Percentiles rank a stretch among this genome's conserved stretches.
These are phyloP conservation scores for Scheffersomyces spartinae DNA, from an alignment of 805 yeast genomes.

Conservation along the genomic window DNA sequence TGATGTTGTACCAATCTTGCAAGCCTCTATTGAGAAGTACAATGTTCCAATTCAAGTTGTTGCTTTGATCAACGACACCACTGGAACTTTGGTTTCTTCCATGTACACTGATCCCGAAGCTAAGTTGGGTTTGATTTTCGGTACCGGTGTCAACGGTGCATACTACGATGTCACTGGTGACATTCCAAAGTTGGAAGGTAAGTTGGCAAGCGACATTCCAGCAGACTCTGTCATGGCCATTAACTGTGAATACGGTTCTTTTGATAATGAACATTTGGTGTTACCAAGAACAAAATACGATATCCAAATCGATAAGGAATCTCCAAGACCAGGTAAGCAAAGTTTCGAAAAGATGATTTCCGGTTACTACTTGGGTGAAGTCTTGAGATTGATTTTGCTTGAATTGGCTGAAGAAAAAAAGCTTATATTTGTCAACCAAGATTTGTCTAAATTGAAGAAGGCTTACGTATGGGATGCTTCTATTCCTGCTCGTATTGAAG, in stretches of 20 bases:
- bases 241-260: slow-evolving; percentile 97
- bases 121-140: slow-evolving; percentile 91
- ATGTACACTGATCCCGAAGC: slow-evolving; percentile 82
- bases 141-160: slow-evolving; percentile 97
- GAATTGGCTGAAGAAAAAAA: slow-evolving; percentile 54
- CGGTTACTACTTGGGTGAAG: slow-evolving; percentile 92
- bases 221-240: slow-evolving; percentile 76
- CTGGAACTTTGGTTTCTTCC: slow-evolving; percentile 94
- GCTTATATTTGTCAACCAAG: slow-evolving; percentile 59
- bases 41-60: slow-evolving; percentile 75
- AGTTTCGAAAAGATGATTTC: slow-evolving; percentile 95
- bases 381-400: slow-evolving; percentile 66
- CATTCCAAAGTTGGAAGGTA: slow-evolving; percentile 75
- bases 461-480: slow-evolving; percentile 82
- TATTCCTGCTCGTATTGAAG: slow-evolving; percentile 76
- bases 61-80: slow-evolving; percentile 92
- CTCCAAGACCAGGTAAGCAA: slow-evolving; percentile 96
- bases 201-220: slow-evolving; percentile 50
- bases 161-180: slow-evolving; percentile 68
- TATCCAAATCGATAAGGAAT: slow-evolving; percentile 62
- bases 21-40: slow-evolving; percentile 51
- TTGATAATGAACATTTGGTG: slow-evolving; percentile 76
- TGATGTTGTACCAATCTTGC: slow-evolving; percentile 88
- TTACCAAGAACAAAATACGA: slow-evolving; percentile 91
- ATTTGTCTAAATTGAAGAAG: slow-evolving; percentile 45